These are phyloP conservation scores for Datura wrightii DNA, from an alignment of 257 asterid species.

Conservation along the genomic window DNA sequence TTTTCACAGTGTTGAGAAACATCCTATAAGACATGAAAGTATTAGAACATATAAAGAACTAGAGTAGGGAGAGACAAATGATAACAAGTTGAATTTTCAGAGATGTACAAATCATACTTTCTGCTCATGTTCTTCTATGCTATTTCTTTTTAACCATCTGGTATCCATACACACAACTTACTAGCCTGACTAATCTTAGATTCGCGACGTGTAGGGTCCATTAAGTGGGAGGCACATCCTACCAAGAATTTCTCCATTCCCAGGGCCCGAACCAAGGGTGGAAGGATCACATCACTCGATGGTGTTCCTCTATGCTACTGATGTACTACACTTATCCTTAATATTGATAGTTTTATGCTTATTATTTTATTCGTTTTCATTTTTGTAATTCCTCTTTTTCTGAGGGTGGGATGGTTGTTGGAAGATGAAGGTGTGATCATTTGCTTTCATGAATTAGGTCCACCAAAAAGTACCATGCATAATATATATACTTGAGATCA, in stretches of 20 bases:
- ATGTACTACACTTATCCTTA: background rate
- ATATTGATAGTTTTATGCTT: background rate
- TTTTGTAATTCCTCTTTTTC: background rate
- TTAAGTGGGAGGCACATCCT: background rate
- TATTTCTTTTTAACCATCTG: background rate
- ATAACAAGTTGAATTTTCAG: background rate
- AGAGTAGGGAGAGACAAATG: background rate
- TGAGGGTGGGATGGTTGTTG: background rate
- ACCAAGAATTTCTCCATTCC: background rate
- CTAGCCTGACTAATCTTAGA: no score
- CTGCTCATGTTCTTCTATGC: background rate
- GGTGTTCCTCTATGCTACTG: background rate
- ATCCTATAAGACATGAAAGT: conserved; percentile 53
- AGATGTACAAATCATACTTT: background rate
- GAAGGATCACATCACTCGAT: background rate
- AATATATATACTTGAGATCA: background rate
- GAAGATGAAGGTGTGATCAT: conserved; percentile 8
- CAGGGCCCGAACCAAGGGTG: no score
- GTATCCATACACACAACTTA: no score
- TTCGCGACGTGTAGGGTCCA: background rate
- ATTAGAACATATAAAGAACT: conserved; percentile 21
- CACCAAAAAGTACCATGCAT: conserved; percentile 18
- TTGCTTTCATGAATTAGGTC: conserved; percentile 15
- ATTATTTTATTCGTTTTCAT: background rate
- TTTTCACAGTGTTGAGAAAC: conserved; percentile 78